Evolutionary conservation across 2,329 filamentous ascomycete species (phyloP), one percentile per base, ranked within the genome.

Genomic region (Curvularia hawaiiensis): DNA sequence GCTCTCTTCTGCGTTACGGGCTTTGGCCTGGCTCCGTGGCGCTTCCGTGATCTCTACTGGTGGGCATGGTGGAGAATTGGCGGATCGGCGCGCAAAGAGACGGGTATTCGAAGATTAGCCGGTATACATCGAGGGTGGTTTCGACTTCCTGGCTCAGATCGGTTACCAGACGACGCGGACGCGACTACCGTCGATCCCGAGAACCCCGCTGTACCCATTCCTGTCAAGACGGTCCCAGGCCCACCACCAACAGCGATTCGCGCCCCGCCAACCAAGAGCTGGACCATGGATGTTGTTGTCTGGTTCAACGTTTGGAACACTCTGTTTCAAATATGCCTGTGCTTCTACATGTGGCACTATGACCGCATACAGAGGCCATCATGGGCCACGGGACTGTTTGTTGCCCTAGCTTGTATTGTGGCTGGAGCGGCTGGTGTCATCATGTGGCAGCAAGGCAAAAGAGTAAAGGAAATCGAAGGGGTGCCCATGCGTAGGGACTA

Each of bases 1-100:
- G 89, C 84, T 0, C 84, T 96, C 1, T 96, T 96, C 82, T 95
- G 91, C 75, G 88, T 96, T 7, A 94, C 91, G 1, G 91, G 88
- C 1, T 94, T 96, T 64, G 92, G 92, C 0, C 82, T 95, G 12
- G 88, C 90, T 1, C 92, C 92, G 0, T 96, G 91, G 92, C 85
- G 92, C 31, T 90, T 93, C 65, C 83, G 92, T 31, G 92, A 96
- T 72, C 77, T 92, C 10, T 95, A 88, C 73, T 92, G 86, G 71
- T 80, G 92, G 33, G 75, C 90, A 48, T 82, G 84, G 68, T 95
- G 74, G 75, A 71, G 74, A 43, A 84, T 77, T 83, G 90, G 24
- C 49, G 82, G 54, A 77, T 85, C 50, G 70, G 83, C 67, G 47
- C 72, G 70, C 54, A 71, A 65, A 33, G 60, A 66, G 28, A 73